Conservation (phyloP, 2,329 filamentous ascomycete species). For the Diaporthe vaccinii region DNA sequence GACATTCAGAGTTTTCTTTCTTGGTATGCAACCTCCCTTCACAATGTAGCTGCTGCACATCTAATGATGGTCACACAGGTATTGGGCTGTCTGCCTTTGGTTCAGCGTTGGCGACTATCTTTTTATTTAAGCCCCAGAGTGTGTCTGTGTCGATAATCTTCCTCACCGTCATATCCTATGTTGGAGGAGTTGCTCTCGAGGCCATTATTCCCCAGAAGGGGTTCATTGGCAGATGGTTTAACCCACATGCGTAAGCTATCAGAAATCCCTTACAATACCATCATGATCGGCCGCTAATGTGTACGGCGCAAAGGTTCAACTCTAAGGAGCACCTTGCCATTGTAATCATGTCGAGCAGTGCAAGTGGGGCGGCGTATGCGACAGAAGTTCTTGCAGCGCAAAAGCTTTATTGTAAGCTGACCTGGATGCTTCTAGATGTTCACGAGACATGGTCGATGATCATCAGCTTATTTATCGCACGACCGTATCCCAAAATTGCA, state of each 20-base stretch:
- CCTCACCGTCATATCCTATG: conserved; percentile 58
- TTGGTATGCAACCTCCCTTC: conserved; percentile 33
- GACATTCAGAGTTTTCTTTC: conserved; percentile 42
- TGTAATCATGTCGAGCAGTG: conserved; percentile 43
- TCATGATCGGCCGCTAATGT: not conserved
- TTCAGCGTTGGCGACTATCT: conserved; percentile 59
- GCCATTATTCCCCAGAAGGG: conserved; percentile 52
- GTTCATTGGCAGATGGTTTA: conserved; percentile 49
- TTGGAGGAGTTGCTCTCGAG: conserved; percentile 56
- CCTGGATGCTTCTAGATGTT: conserved; percentile 9
- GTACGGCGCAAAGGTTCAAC: conserved; percentile 40
- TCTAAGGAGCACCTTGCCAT: conserved; percentile 45
- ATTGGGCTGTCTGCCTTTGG: conserved; percentile 52
- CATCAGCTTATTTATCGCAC: not conserved
- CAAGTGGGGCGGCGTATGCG: conserved; percentile 42
- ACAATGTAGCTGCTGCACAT: not conserved
- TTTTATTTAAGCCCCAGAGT: conserved; percentile 62
- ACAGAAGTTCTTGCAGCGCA: conserved; percentile 59
- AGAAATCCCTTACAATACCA: not conserved
- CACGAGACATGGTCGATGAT: not conserved
- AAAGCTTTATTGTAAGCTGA: conserved; percentile 55
- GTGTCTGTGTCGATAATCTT: conserved; percentile 60
- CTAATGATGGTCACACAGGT: conserved; percentile 44
- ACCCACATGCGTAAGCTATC: conserved; percentile 41
- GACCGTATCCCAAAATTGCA: not conserved